These are phyloP conservation scores for Prunus mira DNA, from an alignment of 306 rosid genomes.

Conservation along the genomic window DNA sequence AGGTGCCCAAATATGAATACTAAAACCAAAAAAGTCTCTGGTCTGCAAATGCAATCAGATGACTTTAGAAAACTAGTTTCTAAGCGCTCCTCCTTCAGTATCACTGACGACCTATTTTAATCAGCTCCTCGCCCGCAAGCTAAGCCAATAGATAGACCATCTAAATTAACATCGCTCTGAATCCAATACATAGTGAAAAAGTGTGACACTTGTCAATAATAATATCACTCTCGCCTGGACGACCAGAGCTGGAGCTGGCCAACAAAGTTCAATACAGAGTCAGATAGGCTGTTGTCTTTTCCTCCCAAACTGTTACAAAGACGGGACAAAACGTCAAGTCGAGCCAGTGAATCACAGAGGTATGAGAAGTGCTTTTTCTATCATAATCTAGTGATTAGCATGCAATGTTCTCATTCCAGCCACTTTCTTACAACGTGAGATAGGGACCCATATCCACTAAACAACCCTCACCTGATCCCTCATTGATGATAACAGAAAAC, in stretches of 20 bases:
- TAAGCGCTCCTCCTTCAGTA: too few species aligned
- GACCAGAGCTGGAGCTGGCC: not conserved
- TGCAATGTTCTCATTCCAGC: not conserved
- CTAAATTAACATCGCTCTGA: too few species aligned
- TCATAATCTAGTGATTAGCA: not conserved
- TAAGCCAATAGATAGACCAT: too few species aligned
- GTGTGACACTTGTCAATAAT: not conserved
- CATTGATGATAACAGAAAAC: not conserved
- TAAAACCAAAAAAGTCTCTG: too few species aligned
- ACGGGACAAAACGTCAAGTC: not conserved
- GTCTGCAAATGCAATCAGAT: too few species aligned
- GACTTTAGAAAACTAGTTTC: too few species aligned
- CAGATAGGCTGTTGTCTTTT: not conserved
- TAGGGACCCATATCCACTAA: not conserved
- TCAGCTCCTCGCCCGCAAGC: too few species aligned
- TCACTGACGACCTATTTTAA: too few species aligned
- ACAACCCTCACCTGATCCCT: not conserved
- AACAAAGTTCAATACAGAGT: not conserved
- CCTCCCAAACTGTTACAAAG: not conserved
- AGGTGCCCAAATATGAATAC: too few species aligned
- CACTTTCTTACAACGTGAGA: not conserved
- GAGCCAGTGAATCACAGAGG: not conserved
- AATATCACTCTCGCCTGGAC: not conserved
- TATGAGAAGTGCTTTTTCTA: not conserved
- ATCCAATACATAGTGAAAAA: not conserved